Percentiles rank a stretch among this genome's conserved stretches.
Conservation (phyloP, 2,329 filamentous ascomycete species). For the Elsinoe arachidis region DNA sequence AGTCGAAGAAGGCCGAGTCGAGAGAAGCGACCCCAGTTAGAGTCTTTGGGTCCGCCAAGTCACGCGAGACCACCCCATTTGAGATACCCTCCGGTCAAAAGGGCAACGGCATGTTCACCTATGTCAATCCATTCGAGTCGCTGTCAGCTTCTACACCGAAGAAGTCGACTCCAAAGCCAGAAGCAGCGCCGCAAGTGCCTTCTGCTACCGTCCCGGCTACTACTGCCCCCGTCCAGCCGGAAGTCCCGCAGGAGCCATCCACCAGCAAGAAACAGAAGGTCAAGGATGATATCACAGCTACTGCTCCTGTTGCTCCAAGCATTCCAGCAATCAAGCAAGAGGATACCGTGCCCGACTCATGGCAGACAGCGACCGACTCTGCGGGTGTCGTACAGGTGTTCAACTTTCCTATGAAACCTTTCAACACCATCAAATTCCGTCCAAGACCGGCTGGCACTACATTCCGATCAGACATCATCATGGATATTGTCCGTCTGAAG, state of each 20-base stretch:
- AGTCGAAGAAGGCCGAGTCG: slow-evolving; percentile 13
- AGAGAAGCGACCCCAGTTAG: slow-evolving; percentile 23
- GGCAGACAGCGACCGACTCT: slow-evolving; percentile 79
- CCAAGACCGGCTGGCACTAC: slow-evolving; percentile 47
- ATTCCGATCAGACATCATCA: slow-evolving; percentile 70
- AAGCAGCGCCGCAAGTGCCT: slow-evolving; percentile 20
- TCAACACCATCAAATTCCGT: slow-evolving; percentile 75
- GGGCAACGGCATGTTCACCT: slow-evolving; percentile 51
- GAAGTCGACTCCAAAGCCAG: slow-evolving; percentile 45
- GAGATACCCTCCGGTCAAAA: slow-evolving; percentile 30
- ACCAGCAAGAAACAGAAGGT: neutral
- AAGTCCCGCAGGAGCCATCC: too few species aligned
- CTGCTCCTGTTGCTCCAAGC: slow-evolving; percentile 11
- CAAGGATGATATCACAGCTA: slow-evolving; percentile 17
- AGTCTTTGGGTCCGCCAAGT: slow-evolving; percentile 23
- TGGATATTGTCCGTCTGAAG: slow-evolving; percentile 89
- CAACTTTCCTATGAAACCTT: slow-evolving; percentile 95
- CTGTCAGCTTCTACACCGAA: slow-evolving; percentile 56
- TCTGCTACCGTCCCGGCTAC: neutral
- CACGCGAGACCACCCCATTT: slow-evolving; percentile 28
- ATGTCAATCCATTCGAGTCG: slow-evolving; percentile 65
- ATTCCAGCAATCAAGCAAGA: slow-evolving; percentile 19
- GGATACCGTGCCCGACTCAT: slow-evolving; percentile 65
- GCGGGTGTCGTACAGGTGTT: slow-evolving; percentile 50
- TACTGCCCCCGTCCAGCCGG: neutral